Percentiles rank a stretch among this genome's conserved stretches.
Conservation (phyloP, 2,329 filamentous ascomycete genomes). For the Colletotrichum nymphaeae region DNA sequence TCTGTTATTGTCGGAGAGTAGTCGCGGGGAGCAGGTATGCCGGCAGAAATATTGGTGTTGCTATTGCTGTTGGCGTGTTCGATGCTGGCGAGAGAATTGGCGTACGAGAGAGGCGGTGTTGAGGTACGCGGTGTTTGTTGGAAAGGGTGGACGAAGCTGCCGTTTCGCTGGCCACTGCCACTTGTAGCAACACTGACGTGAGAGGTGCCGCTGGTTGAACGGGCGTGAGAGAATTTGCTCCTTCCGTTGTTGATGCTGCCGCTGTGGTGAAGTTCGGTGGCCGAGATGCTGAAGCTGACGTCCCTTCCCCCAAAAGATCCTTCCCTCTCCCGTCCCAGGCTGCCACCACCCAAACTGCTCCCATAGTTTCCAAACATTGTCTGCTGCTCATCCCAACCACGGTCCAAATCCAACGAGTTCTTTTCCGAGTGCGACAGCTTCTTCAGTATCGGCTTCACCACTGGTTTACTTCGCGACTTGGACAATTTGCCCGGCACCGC, state of each 20-base stretch:
- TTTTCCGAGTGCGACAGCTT: slow-evolving; percentile 71
- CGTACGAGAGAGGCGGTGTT: slow-evolving; percentile 69
- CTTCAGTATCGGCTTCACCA: slow-evolving; percentile 72
- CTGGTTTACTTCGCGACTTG: slow-evolving; percentile 59
- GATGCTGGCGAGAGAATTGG: slow-evolving; percentile 65
- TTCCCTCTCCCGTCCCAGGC: slow-evolving; percentile 42
- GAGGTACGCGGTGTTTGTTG: slow-evolving; percentile 72
- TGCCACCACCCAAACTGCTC: slow-evolving; percentile 38
- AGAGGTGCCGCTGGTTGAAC: slow-evolving; percentile 69
- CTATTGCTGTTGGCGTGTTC: slow-evolving; percentile 47
- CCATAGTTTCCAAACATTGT: slow-evolving; percentile 29
- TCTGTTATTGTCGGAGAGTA: slow-evolving; percentile 68
- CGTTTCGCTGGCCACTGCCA: slow-evolving; percentile 59
- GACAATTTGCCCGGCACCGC: slow-evolving; percentile 49
- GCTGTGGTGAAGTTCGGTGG: slow-evolving; percentile 43
- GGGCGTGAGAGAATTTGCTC: slow-evolving; percentile 64
- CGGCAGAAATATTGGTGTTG: background rate
- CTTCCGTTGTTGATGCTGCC: slow-evolving; percentile 38
- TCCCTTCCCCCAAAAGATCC: slow-evolving; percentile 47
- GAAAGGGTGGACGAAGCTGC: slow-evolving; percentile 71
- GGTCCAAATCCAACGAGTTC: slow-evolving; percentile 72
- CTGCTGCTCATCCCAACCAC: slow-evolving; percentile 48
- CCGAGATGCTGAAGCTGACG: slow-evolving; percentile 58
- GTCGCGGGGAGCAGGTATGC: slow-evolving; percentile 52
- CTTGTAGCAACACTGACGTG: slow-evolving; percentile 67